Evolutionary conservation across 2,329 filamentous ascomycete genomes (phyloP), one percentile per base, ranked within the genome.

Genomic region (Pyricularia pennisetigena): DNA sequence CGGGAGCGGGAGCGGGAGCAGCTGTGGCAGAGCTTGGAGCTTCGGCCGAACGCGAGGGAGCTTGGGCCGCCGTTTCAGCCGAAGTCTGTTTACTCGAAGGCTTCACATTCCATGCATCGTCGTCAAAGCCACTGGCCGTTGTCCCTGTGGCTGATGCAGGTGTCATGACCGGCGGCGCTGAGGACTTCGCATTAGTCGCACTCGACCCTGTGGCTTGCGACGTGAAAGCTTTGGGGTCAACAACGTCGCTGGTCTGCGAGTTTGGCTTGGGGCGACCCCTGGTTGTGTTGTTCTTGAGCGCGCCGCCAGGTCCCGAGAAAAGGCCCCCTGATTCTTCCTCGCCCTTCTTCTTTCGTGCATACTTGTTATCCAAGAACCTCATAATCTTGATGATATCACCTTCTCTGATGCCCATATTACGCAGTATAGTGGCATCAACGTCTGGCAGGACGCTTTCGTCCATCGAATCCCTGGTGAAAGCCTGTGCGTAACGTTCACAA

Each of bases 61-160:
- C 35, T 32, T 49, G 28, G 65, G 65, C 49, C 49, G 41, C 65
- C 28, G 54, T 54, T 30, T 57, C 41, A 61, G 73, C 72, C 5
- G 74, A 69, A 2, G 71, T 63, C 66, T 69, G 72, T 66, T 88
- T 85, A 75, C 88, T 90, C 16, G 90, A 86, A 23, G 93, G 92
- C 80, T 97, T 97, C 66, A 97, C 90, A 74, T 96, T 92, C 95
- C 95, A 99, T 9, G 95, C 95, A 81, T 98, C 93, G 75, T 98
- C 95, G 67, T 99, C 95, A 74, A 98, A 98, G 2, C 92, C 92
- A 74, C 77, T 70, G 74, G 77, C 62, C 30, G 72, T 68, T 69
- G 73, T 75, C 8, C 70, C 67, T 10, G 73, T 70, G 62, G 71
- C 69, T 66, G 73, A 66, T 71, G 69, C 61, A 41, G 70, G 68